Evolutionary conservation across 2,329 filamentous ascomycete species (phyloP), one percentile per base, ranked within the genome.

Genomic region (Macrophomina pseudophaseolina): DNA sequence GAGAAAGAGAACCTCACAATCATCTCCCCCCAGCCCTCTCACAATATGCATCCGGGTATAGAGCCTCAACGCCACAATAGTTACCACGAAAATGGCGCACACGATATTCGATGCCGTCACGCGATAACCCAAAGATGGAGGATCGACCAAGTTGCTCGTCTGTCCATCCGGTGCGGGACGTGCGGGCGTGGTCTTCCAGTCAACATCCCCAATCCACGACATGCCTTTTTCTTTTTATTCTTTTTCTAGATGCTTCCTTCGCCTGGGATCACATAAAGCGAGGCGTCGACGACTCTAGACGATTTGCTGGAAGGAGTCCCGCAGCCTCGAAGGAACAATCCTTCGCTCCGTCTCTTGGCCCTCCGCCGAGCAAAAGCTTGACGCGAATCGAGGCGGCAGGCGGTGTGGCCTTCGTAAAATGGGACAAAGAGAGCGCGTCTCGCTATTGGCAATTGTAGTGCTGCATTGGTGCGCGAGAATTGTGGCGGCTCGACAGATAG

Each of bases 1-100:
- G 14, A 46, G 33, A 46, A 40, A 16, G 16, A 40, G 35, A 30
- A 28, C 3, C 59, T 49, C 59, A 63, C 59, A 63, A 40, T 63
- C 59, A 63, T 63, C 59, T 12, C 3, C 12, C 2, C 59, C 59
- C 46, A 63, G 16, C 9, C 48, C 44, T n/a, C 48, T 52, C 8
- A 63, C 44, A 16, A 63, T 63, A 42, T 33, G 59, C 32, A 52
- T 63, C 33, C 59, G 44, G 44, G 59, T 63, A 52, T 63, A 63
- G 2, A 63, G 32, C 32, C 59, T 28, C 59, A 63, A 23, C n/a
- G 30, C 44, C 44, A 63, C 59, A 12, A 35, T 40, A n/a, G 51
- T 40, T 5, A 40, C 14, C 3, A 63, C 59, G 14, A 63, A 11
- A 7, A 49, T 32, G 18, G 4, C 44, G 48, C 59, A 63, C 5